phyloP scores from a whole-genome alignment of 1,284 basidiomycete species.

The Somion occarium region DNA sequence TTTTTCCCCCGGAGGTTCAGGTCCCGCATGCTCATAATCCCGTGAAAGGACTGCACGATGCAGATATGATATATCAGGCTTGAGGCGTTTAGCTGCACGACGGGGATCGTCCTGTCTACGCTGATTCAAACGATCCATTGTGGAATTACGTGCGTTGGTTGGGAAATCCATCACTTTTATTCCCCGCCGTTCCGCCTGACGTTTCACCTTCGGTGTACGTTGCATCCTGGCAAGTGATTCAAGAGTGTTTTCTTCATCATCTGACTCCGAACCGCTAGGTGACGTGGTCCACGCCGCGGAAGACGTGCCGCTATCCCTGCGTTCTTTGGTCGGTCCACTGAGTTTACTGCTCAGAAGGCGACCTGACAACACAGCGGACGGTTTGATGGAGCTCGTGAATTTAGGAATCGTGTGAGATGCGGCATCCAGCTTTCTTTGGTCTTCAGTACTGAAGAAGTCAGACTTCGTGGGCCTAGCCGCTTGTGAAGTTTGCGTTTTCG shows the following conservation, averaged over 20 bases:
- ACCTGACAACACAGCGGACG: constrained; percentile 2
- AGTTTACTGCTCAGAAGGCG: constrained; percentile 14
- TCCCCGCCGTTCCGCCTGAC: constrained; percentile 56
- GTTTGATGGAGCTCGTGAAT: constrained; percentile 8
- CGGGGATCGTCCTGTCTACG: constrained; percentile 52
- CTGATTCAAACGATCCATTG: constrained; percentile 45
- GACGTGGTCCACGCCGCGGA: constrained; percentile 22
- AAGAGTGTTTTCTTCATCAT: constrained; percentile 52
- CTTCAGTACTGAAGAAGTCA: constrained; percentile 31
- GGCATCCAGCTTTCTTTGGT: constrained; percentile 33
- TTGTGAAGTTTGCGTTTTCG: constrained; percentile 1
- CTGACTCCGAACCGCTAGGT: constrained; percentile 20
- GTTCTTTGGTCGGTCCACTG: constrained; percentile 16
- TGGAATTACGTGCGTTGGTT: constrained; percentile 34
- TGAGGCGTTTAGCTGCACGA: constrained; percentile 65
- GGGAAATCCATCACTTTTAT: constrained; percentile 68
- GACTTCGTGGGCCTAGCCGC: constrained; percentile 15
- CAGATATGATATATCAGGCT: constrained; percentile 78
- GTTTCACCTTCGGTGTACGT: constrained; percentile 48
- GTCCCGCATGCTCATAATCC: constrained; percentile 73
- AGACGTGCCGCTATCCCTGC: constrained; percentile 11
- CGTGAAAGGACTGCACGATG: constrained; percentile 84
- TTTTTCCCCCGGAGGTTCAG: constrained; percentile 47
- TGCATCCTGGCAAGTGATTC: constrained; percentile 59
- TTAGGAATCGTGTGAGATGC: constrained; percentile 14